Evolutionary conservation across 1,284 basidiomycete genomes (phyloP).

Genomic region (Uromyces viciae-fabae): DNA sequence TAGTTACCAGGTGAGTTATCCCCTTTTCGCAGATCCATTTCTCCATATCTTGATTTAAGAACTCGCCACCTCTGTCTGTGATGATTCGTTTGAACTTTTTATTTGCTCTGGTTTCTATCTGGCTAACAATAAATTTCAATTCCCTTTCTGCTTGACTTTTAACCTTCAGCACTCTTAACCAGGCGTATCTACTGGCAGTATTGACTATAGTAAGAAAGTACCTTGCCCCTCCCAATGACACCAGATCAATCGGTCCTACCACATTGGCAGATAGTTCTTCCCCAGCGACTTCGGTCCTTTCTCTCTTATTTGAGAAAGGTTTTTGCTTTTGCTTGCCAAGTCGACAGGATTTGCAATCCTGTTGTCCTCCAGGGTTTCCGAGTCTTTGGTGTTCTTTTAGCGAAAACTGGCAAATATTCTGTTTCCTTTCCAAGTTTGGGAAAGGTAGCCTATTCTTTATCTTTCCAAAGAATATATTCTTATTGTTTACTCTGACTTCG

Average conservation of each 20-base stretch:
- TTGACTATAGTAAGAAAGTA: slow-evolving; percentile 29
- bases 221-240: slow-evolving; percentile 23
- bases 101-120: neutral
- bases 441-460: slow-evolving; percentile 13
- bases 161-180: slow-evolving; percentile 12
- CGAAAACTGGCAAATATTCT: neutral
- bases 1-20: slow-evolving; percentile 11
- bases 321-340: slow-evolving; percentile 22
- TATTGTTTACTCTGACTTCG: neutral
- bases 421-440: slow-evolving; percentile 2
- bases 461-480: slow-evolving; percentile 1
- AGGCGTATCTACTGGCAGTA: slow-evolving; percentile 12
- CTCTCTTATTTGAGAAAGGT: neutral
- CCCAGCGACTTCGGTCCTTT: neutral
- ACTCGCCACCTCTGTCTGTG: slow-evolving; percentile 24
- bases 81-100: slow-evolving; percentile 13
- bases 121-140: neutral
- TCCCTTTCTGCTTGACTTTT: neutral
- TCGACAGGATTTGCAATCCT: slow-evolving; percentile 7
- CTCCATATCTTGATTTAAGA: slow-evolving; percentile 10
- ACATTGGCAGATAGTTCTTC: slow-evolving; percentile 31
- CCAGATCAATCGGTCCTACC: slow-evolving; percentile 27
- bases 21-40: slow-evolving; percentile 12
- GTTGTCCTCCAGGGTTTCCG: slow-evolving; percentile 14
- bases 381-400: slow-evolving; percentile 19